phyloP scores from a whole-genome alignment of 108 stramenopile genomes.

The Halocafeteria seosinensis region DNA sequence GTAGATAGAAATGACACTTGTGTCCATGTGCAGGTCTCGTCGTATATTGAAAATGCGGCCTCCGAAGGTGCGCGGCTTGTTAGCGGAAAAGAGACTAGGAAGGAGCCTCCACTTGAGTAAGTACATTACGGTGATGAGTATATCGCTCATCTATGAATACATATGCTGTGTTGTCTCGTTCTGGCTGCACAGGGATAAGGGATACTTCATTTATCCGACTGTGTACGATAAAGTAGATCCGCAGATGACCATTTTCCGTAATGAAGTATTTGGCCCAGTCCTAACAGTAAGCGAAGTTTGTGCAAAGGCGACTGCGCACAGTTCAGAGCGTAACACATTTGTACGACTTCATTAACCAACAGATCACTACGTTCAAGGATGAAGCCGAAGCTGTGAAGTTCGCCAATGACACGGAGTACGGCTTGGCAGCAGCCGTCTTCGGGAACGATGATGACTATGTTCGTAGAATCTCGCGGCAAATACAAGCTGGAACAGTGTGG shows the following conservation, averaged over 20 bases:
- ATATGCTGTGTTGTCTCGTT: too few species aligned
- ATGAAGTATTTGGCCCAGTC: constrained; percentile 51
- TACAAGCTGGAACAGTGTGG: constrained; percentile 54
- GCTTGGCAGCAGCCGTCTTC: constrained; percentile 62
- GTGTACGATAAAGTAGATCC: constrained; percentile 21
- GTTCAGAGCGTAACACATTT: too few species aligned
- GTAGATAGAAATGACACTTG: constrained; percentile 23
- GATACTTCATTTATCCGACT: constrained; percentile 34
- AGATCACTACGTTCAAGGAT: constrained; percentile 54
- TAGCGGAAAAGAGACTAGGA: neutral
- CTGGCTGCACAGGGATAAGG: constrained; percentile 17
- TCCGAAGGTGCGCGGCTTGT: constrained; percentile 11
- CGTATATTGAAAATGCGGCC: too few species aligned
- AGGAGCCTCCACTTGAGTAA: constrained; percentile 16
- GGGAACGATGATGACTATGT: constrained; percentile 43
- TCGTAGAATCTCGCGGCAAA: constrained; percentile 40
- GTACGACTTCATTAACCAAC: too few species aligned
- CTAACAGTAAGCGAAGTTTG: too few species aligned
- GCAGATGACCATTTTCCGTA: constrained; percentile 30
- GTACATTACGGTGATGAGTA: too few species aligned
- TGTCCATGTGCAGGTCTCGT: constrained; percentile 17
- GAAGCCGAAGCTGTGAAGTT: constrained; percentile 49
- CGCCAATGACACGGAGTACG: constrained; percentile 53
- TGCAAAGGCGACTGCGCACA: too few species aligned
- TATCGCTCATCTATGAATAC: too few species aligned